Evolutionary conservation across 2,329 filamentous ascomycete species (phyloP), one percentile per base, ranked within the genome.

Genomic region (Diplodia corticola): DNA sequence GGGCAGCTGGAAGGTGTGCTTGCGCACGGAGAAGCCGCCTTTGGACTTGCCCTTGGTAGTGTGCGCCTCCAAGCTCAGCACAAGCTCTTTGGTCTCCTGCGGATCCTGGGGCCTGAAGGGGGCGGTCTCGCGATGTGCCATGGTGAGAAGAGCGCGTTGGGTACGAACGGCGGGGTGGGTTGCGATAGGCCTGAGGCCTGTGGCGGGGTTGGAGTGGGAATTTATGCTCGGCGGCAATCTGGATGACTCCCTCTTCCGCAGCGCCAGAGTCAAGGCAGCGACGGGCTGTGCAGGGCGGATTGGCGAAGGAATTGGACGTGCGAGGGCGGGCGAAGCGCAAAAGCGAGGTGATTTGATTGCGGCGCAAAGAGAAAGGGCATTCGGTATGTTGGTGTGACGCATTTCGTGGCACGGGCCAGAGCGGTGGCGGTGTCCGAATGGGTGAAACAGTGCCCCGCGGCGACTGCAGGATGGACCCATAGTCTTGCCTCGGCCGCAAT

Each of bases 1-100:
- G 24, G 85, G 83, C 5, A 98, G 86, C 1, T 82, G 72, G 75
- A 92, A 99, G 3, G 86, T 90, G n/a, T 86, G 88, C 81, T 93
- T 96, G 78, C 90, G 95, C 80, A 90, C 90, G 20, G 86, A 89
- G 75, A 92, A 91, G 2, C 82, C 82, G 46, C 83, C 84, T 69
- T 86, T 88, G 67, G 80, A 74, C 44, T 74, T 74, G 46, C 74
- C 73, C 67, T 79, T 79, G 64, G 78, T 78, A 72, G 79, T 79
- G 72, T 88, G 86, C 51, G 81, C 79, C 20, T 92, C 86, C 20
- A 97, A 84, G 26, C 81, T 81, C 26, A 82, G 81, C 22, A 96
- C 78, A 72, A 98, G 85, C 63, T 84, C 80, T 3, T 85, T 80
- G 66, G 95, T 85, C 72, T 91, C 85, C 55, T 88, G 82, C 10